These are phyloP conservation scores for Rickenella mellea DNA, from an alignment of 768 basidiomycete species.

Conservation along the genomic window DNA sequence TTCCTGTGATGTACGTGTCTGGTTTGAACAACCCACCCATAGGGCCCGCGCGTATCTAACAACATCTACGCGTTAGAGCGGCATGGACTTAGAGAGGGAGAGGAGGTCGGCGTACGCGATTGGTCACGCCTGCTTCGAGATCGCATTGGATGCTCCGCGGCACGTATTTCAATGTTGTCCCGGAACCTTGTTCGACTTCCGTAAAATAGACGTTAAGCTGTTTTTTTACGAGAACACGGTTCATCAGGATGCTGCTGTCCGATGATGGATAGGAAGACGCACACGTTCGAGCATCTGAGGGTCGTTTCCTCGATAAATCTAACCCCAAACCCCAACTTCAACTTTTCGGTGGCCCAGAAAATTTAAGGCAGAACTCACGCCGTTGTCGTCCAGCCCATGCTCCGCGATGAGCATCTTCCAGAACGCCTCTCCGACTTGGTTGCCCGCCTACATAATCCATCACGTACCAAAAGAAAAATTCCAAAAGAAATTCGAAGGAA, in stretches of 20 bases:
- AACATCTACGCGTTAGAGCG: not conserved
- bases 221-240: not conserved
- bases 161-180: constrained; percentile 66
- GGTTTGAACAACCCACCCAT: constrained; percentile 77
- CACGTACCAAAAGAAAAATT: too few species aligned
- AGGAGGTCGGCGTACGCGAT: constrained; percentile 41
- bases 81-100: not conserved
- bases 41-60: constrained; percentile 55
- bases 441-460: constrained; percentile 50
- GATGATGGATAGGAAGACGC: constrained; percentile 12
- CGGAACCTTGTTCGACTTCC: constrained; percentile 42
- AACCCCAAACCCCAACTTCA: constrained; percentile 4
- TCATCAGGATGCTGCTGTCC: not conserved
- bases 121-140: constrained; percentile 80
- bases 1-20: constrained; percentile 68
- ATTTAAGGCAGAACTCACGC: constrained; percentile 37
- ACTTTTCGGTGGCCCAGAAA: not conserved
- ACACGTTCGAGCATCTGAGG: constrained; percentile 68
- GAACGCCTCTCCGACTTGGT: constrained; percentile 77
- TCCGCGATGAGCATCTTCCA: constrained; percentile 85
- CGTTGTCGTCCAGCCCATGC: constrained; percentile 68
- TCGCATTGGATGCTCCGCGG: constrained; percentile 88
- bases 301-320: constrained; percentile 69
- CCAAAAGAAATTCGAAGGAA: constrained; percentile 4
- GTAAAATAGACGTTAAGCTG: constrained; percentile 80